phyloP scores from a whole-genome alignment of 306 rosid species.

The Pyrus bretschneideri region DNA sequence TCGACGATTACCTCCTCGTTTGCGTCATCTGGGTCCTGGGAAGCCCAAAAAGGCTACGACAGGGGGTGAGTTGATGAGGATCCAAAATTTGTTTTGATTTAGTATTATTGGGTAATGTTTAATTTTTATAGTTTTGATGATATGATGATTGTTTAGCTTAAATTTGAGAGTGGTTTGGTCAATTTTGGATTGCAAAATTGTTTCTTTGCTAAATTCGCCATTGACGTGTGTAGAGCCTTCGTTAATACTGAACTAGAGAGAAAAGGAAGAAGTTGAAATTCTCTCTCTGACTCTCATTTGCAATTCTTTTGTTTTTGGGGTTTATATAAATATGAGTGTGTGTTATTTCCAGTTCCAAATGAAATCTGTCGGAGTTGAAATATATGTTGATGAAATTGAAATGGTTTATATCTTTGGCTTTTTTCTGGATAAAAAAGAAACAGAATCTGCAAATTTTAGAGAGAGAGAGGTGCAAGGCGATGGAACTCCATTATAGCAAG shows the following conservation, averaged over 20 bases:
- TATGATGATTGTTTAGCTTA: background rate
- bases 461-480: too few relatives aligned
- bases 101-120: background rate
- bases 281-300: background rate
- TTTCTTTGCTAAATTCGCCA: constrained; percentile 1
- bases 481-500: too few relatives aligned
- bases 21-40: constrained; percentile 38
- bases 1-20: background rate
- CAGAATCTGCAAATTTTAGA: too few relatives aligned
- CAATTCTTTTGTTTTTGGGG: background rate
- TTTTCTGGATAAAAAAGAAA: too few relatives aligned
- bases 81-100: constrained; percentile 41
- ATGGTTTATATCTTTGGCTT: too few relatives aligned
- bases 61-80: constrained; percentile 86
- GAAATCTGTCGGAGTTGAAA: too few relatives aligned
- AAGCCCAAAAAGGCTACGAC: constrained; percentile 65
- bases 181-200: background rate
- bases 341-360: background rate
- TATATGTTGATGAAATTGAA: too few relatives aligned
- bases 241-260: background rate
- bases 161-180: background rate
- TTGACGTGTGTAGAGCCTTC: background rate
- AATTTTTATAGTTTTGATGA: background rate
- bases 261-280: background rate
- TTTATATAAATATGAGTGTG: background rate